Evolutionary conservation across 2,329 filamentous ascomycete genomes (phyloP).

Genomic region (Trichoderma sp.): DNA sequence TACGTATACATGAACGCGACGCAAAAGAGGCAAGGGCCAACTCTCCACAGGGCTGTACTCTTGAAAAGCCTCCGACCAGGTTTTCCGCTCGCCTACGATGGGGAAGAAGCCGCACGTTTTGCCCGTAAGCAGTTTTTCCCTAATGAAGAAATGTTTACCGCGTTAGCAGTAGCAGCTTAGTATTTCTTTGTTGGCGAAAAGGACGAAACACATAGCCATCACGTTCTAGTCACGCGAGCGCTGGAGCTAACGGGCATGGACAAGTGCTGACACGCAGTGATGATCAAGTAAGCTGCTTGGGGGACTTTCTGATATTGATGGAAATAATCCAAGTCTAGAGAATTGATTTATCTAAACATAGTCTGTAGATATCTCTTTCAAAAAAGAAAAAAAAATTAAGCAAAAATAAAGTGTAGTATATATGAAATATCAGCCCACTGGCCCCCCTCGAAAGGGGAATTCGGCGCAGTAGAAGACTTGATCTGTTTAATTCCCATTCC

Average conservation of each 20-base stretch:
- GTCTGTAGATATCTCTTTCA: background rate
- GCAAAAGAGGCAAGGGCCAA: background rate
- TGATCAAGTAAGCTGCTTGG: conserved; percentile 2
- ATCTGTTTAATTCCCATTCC: background rate
- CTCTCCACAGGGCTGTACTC: background rate
- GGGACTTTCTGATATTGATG: conserved; percentile 2
- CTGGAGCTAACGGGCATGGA: background rate
- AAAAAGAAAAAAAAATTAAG: conserved; percentile 3
- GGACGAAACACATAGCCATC: background rate
- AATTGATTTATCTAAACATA: background rate
- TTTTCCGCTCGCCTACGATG: background rate
- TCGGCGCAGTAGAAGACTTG: background rate
- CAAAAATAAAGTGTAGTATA: background rate
- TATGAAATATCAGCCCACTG: background rate
- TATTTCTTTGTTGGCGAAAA: background rate
- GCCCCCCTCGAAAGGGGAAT: background rate
- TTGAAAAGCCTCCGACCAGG: background rate
- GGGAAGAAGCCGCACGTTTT: background rate
- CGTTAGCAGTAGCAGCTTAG: background rate
- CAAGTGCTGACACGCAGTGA: conserved; percentile 3
- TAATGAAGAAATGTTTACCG: background rate
- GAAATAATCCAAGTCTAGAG: conserved; percentile 10
- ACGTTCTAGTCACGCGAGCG: background rate
- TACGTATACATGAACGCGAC: background rate
- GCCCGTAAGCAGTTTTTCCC: background rate